Evolutionary conservation across 306 rosid genomes (phyloP), one percentile per base, ranked within the genome.

Genomic region (Lupinus albus): DNA sequence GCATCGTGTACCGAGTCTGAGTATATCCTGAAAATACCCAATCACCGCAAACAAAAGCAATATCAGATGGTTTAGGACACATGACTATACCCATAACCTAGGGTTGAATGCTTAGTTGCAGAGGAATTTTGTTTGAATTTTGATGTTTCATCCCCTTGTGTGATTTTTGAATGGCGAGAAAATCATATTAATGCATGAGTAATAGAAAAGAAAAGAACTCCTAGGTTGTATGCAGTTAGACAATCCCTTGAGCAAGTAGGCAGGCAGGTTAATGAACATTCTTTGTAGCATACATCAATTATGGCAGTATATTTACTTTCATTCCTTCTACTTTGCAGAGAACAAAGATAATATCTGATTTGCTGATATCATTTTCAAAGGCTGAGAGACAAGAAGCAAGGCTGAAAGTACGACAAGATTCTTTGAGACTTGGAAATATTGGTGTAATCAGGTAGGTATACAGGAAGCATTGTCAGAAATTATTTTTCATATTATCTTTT

Each of bases 301-400:
- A 32, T 59, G 69, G 35, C 9, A 61, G 59, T 63, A 62, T 64
- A 66, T 39, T 79, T 46, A 61, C 70, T 45, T 78, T 49, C 33
- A 51, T 30, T 68, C 64, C 68, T 72, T 64, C 61, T 56, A 42
- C 57, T 56, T 64, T 84, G 94, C 92, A 94, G 99, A 85, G 97
- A 85, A 86, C 85, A 14, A 94, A 88, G 79, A 83, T 87, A 58
- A 83, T 94, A 75, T 94, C 99, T 16, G 97, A 91, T 85, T 81
- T 94, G 80, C 80, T 94, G 85, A 94, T 94, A 81, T 87, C 97
- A 60, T 91, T 94, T 81, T 94, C 99, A 42, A 91, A 94, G 69
- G 86, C 97, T 47, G 95, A 94, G 83, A 91, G 97, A 76, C 97
- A 90, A 77, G 99, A 91, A 78, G 96, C 99, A 57, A 91, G 99